Conservation (phyloP, 371 early-diverging fungal species). For the Mortierella sp. region DNA sequence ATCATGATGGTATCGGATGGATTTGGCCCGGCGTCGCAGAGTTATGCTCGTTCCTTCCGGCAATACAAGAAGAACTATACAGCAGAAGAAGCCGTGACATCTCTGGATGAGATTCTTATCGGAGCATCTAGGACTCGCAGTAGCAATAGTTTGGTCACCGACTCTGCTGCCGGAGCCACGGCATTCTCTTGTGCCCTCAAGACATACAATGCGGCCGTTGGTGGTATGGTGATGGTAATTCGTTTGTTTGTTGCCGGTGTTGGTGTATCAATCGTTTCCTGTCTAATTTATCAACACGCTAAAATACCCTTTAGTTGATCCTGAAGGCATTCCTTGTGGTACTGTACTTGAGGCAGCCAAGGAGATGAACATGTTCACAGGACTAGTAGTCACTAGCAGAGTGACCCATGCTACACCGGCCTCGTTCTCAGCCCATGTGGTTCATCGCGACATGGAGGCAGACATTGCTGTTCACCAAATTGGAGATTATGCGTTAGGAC, state of each 20-base stretch:
- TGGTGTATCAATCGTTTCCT: no score
- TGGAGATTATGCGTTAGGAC: constrained; percentile 85
- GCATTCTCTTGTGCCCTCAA: constrained; percentile 89
- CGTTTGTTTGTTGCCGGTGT: no score
- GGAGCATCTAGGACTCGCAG: constrained; percentile 91
- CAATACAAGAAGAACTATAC: constrained; percentile 65
- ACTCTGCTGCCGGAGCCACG: constrained; percentile 97
- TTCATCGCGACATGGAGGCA: constrained; percentile 78
- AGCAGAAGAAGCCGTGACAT: constrained; percentile 55
- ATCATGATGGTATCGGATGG: constrained; percentile 95
- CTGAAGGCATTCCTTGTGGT: constrained; percentile 80
- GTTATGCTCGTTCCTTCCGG: constrained; percentile 85
- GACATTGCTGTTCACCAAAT: constrained; percentile 90
- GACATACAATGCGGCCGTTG: constrained; percentile 92
- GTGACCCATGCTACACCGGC: constrained; percentile 93
- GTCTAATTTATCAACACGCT: no score
- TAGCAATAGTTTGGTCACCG: constrained; percentile 85
- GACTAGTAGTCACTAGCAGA: constrained; percentile 94
- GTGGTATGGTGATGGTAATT: constrained; percentile 64
- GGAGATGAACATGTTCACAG: constrained; percentile 79
- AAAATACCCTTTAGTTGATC: constrained; percentile 58
- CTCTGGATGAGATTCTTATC: constrained; percentile 88
- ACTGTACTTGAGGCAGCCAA: constrained; percentile 96
- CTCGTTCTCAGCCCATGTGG: constrained; percentile 85
- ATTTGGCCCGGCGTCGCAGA: constrained; percentile 93